A percentile compares a stretch with the other conserved stretches of the same genome.
Conservation (phyloP, 768 basidiomycete genomes). For the Austroboletus eburneus region DNA sequence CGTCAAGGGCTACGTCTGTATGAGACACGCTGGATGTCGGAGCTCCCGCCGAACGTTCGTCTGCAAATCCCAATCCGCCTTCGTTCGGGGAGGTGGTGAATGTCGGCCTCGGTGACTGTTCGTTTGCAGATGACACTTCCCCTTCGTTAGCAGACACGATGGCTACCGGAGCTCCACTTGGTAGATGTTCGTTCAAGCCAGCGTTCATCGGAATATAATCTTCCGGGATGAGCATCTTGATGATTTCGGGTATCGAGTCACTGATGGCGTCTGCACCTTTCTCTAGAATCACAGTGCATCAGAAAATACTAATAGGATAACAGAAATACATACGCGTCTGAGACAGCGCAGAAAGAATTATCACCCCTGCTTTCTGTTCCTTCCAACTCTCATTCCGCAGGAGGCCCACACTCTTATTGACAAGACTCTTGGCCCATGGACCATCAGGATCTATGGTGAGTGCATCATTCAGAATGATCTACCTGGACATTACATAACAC, state of each 20-base stretch:
- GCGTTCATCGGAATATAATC: constrained; percentile 5
- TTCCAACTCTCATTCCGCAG: constrained; percentile 9
- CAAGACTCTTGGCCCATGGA: constrained; percentile 12
- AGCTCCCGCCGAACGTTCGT: too few relatives aligned
- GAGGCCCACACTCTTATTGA: constrained; percentile 7
- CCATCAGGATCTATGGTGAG: constrained; percentile 5
- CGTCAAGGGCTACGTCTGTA: too few relatives aligned
- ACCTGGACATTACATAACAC: not conserved
- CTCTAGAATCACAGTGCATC: constrained; percentile 4
- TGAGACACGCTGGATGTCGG: too few relatives aligned
- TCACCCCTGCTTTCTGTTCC: constrained; percentile 21
- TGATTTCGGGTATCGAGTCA: constrained; percentile 6
- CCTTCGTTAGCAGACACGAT: too few relatives aligned
- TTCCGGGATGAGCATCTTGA: constrained; percentile 17
- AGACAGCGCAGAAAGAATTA: constrained; percentile 20
- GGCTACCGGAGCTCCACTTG: too few relatives aligned
- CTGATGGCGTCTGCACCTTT: constrained; percentile 12
- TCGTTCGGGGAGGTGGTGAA: too few relatives aligned
- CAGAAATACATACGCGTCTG: constrained; percentile 12
- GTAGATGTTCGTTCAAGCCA: not conserved
- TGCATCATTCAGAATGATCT: not conserved
- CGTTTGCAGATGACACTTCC: too few relatives aligned
- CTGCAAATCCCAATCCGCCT: too few relatives aligned
- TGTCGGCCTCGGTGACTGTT: too few relatives aligned
- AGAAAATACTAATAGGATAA: not conserved